Evolutionary conservation across 441 rosid species (phyloP).

Genomic region (Populus hybrid): DNA sequence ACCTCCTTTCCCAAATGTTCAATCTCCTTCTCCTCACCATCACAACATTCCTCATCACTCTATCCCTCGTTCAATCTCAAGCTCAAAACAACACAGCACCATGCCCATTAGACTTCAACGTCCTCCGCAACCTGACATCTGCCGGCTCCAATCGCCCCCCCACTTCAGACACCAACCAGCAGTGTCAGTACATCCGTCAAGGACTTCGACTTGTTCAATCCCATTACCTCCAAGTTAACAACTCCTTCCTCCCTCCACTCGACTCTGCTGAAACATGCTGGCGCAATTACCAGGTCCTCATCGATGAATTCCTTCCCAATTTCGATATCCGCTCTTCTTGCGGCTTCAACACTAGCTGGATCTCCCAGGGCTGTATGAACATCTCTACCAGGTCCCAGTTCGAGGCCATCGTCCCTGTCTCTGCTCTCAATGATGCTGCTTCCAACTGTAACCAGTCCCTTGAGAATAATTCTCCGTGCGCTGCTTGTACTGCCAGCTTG

Average conservation of each 20-base stretch:
- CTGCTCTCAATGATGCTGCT: constrained; percentile 30
- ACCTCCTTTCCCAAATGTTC: constrained; percentile 23
- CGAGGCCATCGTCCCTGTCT: constrained; percentile 38
- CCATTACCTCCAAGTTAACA: constrained; percentile 49
- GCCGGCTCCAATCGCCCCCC: constrained; percentile 12
- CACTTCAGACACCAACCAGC: constrained; percentile 12
- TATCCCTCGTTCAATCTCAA: constrained; percentile 13
- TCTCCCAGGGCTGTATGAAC: constrained; percentile 73
- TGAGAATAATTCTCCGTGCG: constrained; percentile 68
- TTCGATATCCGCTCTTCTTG: constrained; percentile 58
- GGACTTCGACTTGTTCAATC: constrained; percentile 69
- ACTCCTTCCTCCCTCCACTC: constrained; percentile 59
- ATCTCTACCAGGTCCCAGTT: constrained; percentile 64
- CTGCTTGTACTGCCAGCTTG: constrained; percentile 55
- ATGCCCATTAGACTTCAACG: constrained; percentile 69
- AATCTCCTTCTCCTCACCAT: not conserved
- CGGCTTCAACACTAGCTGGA: constrained; percentile 78
- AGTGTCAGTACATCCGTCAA: constrained; percentile 55
- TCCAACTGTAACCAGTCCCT: constrained; percentile 64
- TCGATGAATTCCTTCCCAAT: constrained; percentile 28
- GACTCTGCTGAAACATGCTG: constrained; percentile 69
- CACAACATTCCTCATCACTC: constrained; percentile 6
- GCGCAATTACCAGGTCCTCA: constrained; percentile 42
- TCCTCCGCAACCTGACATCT: constrained; percentile 35
- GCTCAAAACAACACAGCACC: constrained; percentile 38